Evolutionary conservation across 2,329 filamentous ascomycete species (phyloP).

Genomic region (Whalleya microplaca): DNA sequence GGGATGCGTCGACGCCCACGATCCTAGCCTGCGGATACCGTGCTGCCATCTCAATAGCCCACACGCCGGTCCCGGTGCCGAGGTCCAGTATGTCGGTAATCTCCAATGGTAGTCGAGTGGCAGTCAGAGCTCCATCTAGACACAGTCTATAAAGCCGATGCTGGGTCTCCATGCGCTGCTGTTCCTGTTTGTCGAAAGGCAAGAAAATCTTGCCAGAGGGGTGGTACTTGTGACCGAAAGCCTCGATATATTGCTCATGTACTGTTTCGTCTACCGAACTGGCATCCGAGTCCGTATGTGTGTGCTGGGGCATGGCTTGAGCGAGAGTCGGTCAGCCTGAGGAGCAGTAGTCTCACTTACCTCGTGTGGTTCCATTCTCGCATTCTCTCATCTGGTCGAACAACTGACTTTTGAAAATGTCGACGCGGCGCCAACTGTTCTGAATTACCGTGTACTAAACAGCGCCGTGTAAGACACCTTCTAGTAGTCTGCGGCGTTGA

Average conservation of each 20-base stretch:
- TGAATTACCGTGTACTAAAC: not conserved
- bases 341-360: slow-evolving; percentile 8
- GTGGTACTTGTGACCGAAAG: slow-evolving; percentile 35
- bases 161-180: slow-evolving; percentile 31
- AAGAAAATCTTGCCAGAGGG: slow-evolving; percentile 35
- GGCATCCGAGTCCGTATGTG: slow-evolving; percentile 13
- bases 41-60: slow-evolving; percentile 48
- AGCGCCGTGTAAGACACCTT: slow-evolving; percentile 4
- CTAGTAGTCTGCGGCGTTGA: slow-evolving; percentile 10
- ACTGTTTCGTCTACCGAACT: slow-evolving; percentile 16
- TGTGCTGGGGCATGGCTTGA: slow-evolving; percentile 12
- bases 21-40: slow-evolving; percentile 45
- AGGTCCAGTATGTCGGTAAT: slow-evolving; percentile 44
- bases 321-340: not conserved
- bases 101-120: slow-evolving; percentile 33
- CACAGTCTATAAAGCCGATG: slow-evolving; percentile 34
- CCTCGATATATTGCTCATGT: slow-evolving; percentile 30
- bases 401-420: slow-evolving; percentile 13
- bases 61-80: slow-evolving; percentile 47
- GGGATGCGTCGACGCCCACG: slow-evolving; percentile 46
- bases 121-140: slow-evolving; percentile 35
- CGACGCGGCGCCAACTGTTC: not conserved
- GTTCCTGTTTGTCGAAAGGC: slow-evolving; percentile 36
- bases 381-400: slow-evolving; percentile 9
- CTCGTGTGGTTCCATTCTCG: slow-evolving; percentile 6